Percentiles rank a stretch among this genome's conserved stretches.
phyloP scores from a whole-genome alignment of 2,329 filamentous ascomycete genomes.

The Colletotrichum camelliae region DNA sequence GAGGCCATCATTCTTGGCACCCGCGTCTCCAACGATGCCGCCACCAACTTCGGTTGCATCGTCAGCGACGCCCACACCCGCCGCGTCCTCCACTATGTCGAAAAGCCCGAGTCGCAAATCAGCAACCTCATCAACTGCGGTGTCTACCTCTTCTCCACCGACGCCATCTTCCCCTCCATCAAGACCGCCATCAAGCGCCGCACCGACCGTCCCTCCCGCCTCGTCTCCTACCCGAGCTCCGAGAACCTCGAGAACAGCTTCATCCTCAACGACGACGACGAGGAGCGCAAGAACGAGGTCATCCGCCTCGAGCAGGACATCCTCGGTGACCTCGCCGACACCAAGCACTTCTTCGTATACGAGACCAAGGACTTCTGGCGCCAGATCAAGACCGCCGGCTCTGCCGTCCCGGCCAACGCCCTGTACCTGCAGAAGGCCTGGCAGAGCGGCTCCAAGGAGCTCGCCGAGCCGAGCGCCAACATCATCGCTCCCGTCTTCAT shows the following conservation, averaged over 20 bases:
- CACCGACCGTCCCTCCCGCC: constrained; percentile 80
- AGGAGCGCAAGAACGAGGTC: constrained; percentile 81
- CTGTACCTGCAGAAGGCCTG: constrained; percentile 94
- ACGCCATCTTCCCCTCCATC: constrained; percentile 96
- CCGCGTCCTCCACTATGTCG: constrained; percentile 97
- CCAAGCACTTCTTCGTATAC: constrained; percentile 96
- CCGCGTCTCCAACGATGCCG: constrained; percentile 86
- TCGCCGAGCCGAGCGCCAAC: constrained; percentile 82
- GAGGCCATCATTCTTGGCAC: constrained; percentile 97
- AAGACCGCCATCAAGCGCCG: constrained; percentile 94
- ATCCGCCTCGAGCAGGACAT: constrained; percentile 98
- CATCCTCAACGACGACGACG: constrained; percentile 53
- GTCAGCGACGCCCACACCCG: constrained; percentile 93
- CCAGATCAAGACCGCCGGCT: constrained; percentile 99
- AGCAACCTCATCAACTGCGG: constrained; percentile 99
- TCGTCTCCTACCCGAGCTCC: constrained; percentile 93
- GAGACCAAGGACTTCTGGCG: constrained; percentile 99
- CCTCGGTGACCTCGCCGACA: constrained; percentile 92
- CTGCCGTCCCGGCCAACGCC: constrained; percentile 94
- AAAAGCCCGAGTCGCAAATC: constrained; percentile 98
- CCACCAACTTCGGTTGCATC: constrained; percentile 97
- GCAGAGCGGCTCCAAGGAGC: constrained; percentile 81
- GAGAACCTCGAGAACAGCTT: constrained; percentile 82
- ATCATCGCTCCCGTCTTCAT: constrained; percentile 95
- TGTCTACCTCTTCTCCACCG: constrained; percentile 95